Base-by-base conservation (phyloP, 768 basidiomycete genomes). In the Mycena floridula region DNA sequence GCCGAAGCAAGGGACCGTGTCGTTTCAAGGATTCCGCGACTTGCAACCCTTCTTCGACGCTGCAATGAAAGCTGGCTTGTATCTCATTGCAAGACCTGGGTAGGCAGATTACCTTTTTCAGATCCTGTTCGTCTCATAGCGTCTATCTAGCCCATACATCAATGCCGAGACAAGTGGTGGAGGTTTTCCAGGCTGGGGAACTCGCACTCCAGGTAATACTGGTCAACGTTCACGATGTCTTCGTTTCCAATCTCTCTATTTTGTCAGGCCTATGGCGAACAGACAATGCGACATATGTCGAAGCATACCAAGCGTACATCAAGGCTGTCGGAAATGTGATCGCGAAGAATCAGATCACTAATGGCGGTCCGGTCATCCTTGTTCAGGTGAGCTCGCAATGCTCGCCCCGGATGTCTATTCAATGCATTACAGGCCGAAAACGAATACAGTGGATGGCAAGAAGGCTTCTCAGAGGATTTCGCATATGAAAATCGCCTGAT, bases 101-200 rank as follows among this genome's bases (percentile, higher is more conserved):
- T 73, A 55, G 43, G 56, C 48, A 20, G 40, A 13, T 26, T 37
- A 16, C 11, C 21, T 55, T 25, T 15, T 35, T 12, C 30, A 37
- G n/a, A 42, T 55, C 15, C 21, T 7, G n/a, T 12, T 42, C 22
- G 15, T 15, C 40, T 24, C 11, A 23, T 21, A 15, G 25, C 27
- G 20, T 12, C 44, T 40, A 24, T 47, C 40, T 37, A 69, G 70
- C 6, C 69, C 70, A 3, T 70, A 72, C 30, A 68, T 72, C 43
- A 72, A 76, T 48, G 73, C 68, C 1, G 74, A 77, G 52, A 70
- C 67, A 2, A 65, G 74, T 13, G 74, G 67, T n/a, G 73, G 73
- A 21, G 74, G 77, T 2, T 72, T 80, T 39, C 78, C 78, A 9
- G 77, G 77, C 16, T 79, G 76, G 77, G 73, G 73, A 30, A 73